A percentile compares a stretch with the other conserved stretches of the same genome.
Evolutionary conservation across 2,329 filamentous ascomycete genomes (phyloP).

Genomic region (Neospermospora avenae): DNA sequence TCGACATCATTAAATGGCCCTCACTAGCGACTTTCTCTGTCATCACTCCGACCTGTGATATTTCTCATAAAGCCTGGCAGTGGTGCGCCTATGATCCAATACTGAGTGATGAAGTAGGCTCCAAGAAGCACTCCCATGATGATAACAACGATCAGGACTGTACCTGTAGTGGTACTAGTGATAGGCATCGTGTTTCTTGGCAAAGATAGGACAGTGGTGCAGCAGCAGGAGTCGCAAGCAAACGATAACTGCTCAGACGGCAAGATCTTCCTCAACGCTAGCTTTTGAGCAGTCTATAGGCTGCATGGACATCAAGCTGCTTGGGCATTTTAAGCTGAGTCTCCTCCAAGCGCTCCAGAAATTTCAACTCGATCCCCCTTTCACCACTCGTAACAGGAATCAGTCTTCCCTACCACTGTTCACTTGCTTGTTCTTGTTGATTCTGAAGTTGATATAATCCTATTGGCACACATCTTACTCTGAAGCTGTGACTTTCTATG

Average conservation of each 20-base stretch:
- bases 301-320: too few species aligned
- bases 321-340: background rate
- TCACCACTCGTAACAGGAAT: background rate
- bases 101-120: conserved; percentile 4
- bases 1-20: background rate
- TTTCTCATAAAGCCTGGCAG: conserved; percentile 1
- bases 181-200: conserved; percentile 1
- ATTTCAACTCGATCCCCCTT: background rate
- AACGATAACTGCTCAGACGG: background rate
- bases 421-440: background rate
- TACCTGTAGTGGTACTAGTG: background rate
- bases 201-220: background rate
- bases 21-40: background rate
- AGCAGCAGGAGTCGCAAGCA: background rate
- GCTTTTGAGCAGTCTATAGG: background rate
- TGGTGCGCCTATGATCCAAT: background rate
- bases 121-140: background rate
- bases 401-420: background rate
- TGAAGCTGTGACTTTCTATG: background rate
- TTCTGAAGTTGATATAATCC: background rate
- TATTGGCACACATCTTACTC: background rate
- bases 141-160: conserved; percentile 3
- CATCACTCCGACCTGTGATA: background rate
- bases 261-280: background rate
- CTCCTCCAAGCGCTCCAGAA: background rate